Evolutionary conservation across 257 asterid genomes (phyloP), one percentile per base, ranked within the genome.

Genomic region (Schizonepeta tenuifolia): DNA sequence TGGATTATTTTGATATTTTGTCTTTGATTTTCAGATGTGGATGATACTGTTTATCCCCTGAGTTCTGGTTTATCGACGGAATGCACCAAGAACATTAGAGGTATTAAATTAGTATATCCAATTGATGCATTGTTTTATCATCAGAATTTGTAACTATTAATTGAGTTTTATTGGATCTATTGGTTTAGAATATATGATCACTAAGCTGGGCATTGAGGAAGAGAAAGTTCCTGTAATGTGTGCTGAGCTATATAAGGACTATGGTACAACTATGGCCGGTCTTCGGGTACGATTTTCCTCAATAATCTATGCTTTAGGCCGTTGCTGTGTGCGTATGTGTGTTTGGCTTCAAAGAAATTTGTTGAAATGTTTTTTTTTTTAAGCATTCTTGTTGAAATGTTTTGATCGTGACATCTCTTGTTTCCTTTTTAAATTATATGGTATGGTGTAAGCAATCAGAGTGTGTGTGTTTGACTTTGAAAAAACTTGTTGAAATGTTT

Each of bases 251-350:
- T 91, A 93, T 75, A 91, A 87, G 91, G 96, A 88, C 26, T 89
- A 91, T 35, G 98, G 97, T 40, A 93, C 97, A 0, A 93, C 98
- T 24, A 91, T 93, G 98, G 96, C 98, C 63, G 97, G 98, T 80
- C 90, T 91, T 58, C 85, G 79, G 88, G 98, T 92, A 82, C 57
- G 70, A 21, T 38, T 57, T 77, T 6, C 51, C 64, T 9, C 6
- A 8, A 20, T 28, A 7, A 17, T 26, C 12, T 33, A 44, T 55
- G 36, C 55, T 53, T 31, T 43, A 43, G 14, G 69, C 58, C 18
- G 6, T 56, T 28, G 14, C 0, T 2, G 9, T 55, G 35, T 26
- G 9, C 9, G 50, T 36, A 6, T n/a, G 35, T 17, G 50, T 36
- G 12, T 28, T 51, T 51, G 74, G 18, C 50, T 67, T 44, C 43